A percentile compares a stretch with the other conserved stretches of the same genome.
Conservation (phyloP, 2,329 filamentous ascomycete genomes). For the Colletotrichum spaethianum region DNA sequence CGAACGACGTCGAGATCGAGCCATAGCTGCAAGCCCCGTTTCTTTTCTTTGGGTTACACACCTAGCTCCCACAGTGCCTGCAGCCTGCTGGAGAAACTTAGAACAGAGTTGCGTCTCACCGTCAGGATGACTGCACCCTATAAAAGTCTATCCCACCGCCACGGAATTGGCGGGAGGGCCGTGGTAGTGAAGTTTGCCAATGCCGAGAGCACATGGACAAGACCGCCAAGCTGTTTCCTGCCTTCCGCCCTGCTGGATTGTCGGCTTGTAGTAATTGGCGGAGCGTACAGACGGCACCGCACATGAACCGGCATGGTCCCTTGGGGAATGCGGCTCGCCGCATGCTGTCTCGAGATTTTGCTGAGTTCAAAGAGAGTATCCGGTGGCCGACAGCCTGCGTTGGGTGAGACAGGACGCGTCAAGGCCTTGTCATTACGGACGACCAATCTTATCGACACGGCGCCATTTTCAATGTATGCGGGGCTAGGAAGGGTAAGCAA, state of each 20-base stretch:
- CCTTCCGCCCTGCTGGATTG: neutral
- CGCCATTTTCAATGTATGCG: neutral
- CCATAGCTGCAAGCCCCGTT: neutral
- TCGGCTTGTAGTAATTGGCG: neutral
- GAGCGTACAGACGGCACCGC: neutral
- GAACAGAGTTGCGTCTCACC: constrained; percentile 21
- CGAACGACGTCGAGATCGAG: neutral
- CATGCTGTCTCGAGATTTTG: neutral
- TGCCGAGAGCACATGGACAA: neutral
- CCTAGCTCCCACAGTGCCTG: constrained; percentile 1
- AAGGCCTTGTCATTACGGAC: constrained; percentile 1
- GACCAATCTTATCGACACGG: constrained; percentile 20
- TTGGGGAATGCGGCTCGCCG: constrained; percentile 21
- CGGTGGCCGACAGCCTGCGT: constrained; percentile 17
- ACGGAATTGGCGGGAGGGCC: constrained; percentile 2
- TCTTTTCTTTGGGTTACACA: neutral
- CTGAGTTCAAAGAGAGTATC: constrained; percentile 3
- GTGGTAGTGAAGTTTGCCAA: constrained; percentile 8
- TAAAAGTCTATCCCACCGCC: neutral
- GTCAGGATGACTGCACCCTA: constrained; percentile 2
- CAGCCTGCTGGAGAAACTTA: constrained; percentile 2
- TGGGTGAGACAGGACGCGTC: constrained; percentile 35
- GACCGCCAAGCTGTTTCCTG: neutral
- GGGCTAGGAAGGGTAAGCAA: neutral
- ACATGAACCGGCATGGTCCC: constrained; percentile 8